Evolutionary conservation across 2,329 filamentous ascomycete species (phyloP), one percentile per base, ranked within the genome.

Genomic region (Curvularia spicifera): DNA sequence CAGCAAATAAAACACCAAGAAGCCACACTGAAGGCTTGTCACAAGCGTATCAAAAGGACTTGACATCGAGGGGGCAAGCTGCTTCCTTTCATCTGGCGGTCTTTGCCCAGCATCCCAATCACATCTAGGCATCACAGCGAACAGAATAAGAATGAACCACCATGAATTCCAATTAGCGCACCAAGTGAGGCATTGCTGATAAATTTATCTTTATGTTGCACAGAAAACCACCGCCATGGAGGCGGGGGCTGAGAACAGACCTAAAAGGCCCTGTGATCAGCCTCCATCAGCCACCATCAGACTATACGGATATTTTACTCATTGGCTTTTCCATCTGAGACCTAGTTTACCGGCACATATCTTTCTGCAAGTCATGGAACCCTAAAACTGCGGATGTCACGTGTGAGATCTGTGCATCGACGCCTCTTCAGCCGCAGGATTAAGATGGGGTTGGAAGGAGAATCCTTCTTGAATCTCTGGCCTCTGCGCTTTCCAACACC

Each of bases 371-470:
- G 3, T 10, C n/a, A 44, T 33, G 13, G 7, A 35, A 44, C 29
- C 15, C 40, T 44, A 26, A 52, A 44, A 22, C 15, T 37, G 51
- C 44, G 37, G 44, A 37, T 37, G 35, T 44, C 18, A 39, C 46
- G 51, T 51, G 51, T 46, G 56, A 42, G 56, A 47, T 54, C 56
- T 57, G 56, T 57, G 56, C 56, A 51, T 47, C 26, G 18, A 43
- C 24, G 33, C 20, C 42, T 45, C 28, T 12, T 18, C 43, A 45
- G 48, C 49, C 49, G 39, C 37, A 49, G 35, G 20, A 28, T 8
- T 13, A 26, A 20, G 7, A 33, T 33, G 22, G 31, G 15, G 40
- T 26, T 12, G 42, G 46, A 46, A 42, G 18, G 35, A 33, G 51
- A 24, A 40, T 37, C 56, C 46, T 33, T 35, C 20, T 48, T 20